Percentiles rank a stretch among this genome's conserved stretches.
phyloP scores from a whole-genome alignment of 257 asterid species.

The Jaltomata sinuosa region DNA sequence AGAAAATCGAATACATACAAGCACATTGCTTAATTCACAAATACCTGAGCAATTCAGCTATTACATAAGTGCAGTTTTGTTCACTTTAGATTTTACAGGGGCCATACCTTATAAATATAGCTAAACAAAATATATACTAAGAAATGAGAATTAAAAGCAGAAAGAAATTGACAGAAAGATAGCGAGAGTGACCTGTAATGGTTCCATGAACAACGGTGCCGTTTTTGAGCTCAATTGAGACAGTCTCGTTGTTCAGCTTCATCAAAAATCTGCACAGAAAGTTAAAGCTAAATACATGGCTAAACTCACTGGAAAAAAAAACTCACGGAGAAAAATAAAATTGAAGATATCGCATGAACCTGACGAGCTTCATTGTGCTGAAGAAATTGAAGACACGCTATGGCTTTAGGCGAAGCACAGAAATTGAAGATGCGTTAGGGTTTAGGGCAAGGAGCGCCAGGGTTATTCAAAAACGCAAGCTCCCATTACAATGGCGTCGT shows the following conservation, averaged over 20 bases:
- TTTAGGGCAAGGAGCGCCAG: background rate
- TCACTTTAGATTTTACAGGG: background rate
- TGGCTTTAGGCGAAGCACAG: background rate
- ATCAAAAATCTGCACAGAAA: constrained; percentile 22
- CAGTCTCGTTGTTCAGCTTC: constrained; percentile 38
- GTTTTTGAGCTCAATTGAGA: constrained; percentile 37
- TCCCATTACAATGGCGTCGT: background rate
- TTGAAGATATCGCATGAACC: background rate
- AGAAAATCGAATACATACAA: background rate
- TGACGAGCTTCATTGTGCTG: constrained; percentile 6
- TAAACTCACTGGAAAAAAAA: background rate
- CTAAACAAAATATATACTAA: background rate
- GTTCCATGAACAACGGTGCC: constrained; percentile 41
- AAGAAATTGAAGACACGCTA: background rate
- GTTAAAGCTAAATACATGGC: background rate
- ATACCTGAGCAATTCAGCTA: background rate
- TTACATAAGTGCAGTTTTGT: background rate
- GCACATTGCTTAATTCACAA: background rate
- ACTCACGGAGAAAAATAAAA: background rate
- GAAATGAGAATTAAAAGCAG: too few relatives aligned
- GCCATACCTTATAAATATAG: background rate
- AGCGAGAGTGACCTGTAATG: constrained; percentile 19
- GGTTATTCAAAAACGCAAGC: background rate
- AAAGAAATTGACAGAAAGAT: background rate
- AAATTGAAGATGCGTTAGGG: background rate